Percentiles rank a stretch among this genome's conserved stretches.
These are phyloP conservation scores for Rhizopus microsporus DNA, from an alignment of 371 early-diverging fungal species.

Conservation along the genomic window DNA sequence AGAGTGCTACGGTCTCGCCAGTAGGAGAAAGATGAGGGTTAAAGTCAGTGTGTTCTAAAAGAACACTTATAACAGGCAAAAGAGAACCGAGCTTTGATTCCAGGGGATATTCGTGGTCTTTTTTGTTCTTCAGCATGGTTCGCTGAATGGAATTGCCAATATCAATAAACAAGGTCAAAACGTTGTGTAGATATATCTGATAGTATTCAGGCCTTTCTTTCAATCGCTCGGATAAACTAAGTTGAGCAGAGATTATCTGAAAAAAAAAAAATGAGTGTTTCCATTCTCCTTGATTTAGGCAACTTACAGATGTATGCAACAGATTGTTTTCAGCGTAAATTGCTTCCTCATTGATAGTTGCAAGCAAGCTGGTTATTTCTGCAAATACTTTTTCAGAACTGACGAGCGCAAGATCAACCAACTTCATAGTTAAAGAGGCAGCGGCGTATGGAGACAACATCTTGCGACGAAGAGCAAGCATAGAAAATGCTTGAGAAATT, in stretches of 20 bases:
- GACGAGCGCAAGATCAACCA: conserved; percentile 65
- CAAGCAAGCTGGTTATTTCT: conserved; percentile 57
- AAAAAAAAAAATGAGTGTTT: conserved; percentile 7
- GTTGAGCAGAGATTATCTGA: conserved; percentile 42
- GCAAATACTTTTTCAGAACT: conserved; percentile 51
- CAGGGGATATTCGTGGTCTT: conserved; percentile 52
- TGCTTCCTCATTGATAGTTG: conserved; percentile 51
- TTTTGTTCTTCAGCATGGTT: conserved; percentile 48
- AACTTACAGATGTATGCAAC: conserved; percentile 46
- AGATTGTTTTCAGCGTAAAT: conserved; percentile 51
- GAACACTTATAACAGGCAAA: conserved; percentile 64
- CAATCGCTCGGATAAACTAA: conserved; percentile 55
- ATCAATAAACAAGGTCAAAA: conserved; percentile 70
- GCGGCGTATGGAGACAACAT: conserved; percentile 49
- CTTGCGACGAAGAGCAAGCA: conserved; percentile 60
- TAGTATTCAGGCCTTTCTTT: conserved; percentile 59
- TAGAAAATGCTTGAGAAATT: conserved; percentile 62
- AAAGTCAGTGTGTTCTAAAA: conserved; percentile 64
- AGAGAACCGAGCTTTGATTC: conserved; percentile 65
- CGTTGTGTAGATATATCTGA: conserved; percentile 52
- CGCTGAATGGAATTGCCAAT: conserved; percentile 68
- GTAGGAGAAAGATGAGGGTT: conserved; percentile 61
- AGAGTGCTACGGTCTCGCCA: conserved; percentile 68
- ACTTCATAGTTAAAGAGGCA: conserved; percentile 52
- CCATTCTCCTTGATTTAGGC: conserved; percentile 1